Evolutionary conservation across 257 asterid genomes (phyloP), one percentile per base, ranked within the genome.

Genomic region (Nicotiana noctiflora): DNA sequence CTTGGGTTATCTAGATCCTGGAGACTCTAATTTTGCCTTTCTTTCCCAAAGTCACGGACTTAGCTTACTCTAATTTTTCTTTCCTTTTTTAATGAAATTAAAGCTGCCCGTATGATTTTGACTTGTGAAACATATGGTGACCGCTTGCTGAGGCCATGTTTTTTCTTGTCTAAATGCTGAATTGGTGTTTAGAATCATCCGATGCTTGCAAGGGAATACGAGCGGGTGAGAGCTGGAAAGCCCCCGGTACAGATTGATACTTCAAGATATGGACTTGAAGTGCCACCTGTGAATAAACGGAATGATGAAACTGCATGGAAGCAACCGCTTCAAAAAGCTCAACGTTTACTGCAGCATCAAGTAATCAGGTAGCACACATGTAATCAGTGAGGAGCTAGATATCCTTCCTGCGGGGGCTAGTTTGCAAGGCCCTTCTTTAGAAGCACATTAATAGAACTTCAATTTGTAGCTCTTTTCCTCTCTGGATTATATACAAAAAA

Each of bases 281-380:
- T 87, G 83, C 99, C 98, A 3, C 91, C 90, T 11, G 80, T 56
- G 77, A 92, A 93, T 90, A 94, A 92, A 84, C 88, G 94, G 77
- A 96, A 88, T 72, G 99, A 96, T 78, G 99, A 96, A 91, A 81
- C 90, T 66, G 97, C 99, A 6, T 96, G 99, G 99, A 89, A 87
- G 87, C 97, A 88, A 82, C 88, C 95, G 0, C 87, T 96, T 55
- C 97, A 90, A 85, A 94, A 93, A 85, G 94, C 94, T 84, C 99
- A 94, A 83, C 91, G 98, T 32, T 86, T 96, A 84, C 84, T 96
- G 90, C 97, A 92, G 89, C 99, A 96, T 88, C 98, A 96, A 89
- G 98, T 91, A 76, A 87, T 94, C 86, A 92, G 98, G 99, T 94
- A 82, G 31, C 29, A n/a, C 46, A 2, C 34, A 6, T 19, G 0